Evolutionary conservation across 73 alveolate species (phyloP), one percentile per base, ranked within the genome.

Genomic region (Paramecium bursaria): DNA sequence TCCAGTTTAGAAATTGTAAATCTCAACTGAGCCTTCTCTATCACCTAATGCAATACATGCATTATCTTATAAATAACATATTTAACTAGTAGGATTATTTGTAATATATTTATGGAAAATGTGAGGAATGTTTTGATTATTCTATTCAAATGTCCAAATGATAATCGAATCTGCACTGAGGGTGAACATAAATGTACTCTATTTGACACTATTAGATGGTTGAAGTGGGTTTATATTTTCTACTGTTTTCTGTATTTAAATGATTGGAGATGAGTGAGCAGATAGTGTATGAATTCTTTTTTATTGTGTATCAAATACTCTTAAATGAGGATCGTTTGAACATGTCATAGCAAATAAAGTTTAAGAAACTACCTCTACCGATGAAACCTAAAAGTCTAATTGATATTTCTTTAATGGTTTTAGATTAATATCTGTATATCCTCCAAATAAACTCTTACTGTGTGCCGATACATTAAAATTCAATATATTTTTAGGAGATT

Each of bases 341-440:
- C 82, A 67, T 10, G 82, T 67, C 53, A 67, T 31, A 4, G 82
- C 82, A 67, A 67, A 39, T 14, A 67, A 21, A 10, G 22, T 25
- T 35, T 42, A 47, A n/a, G 82, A 21, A 3, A 67, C 82, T 2
- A 67, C 82, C 27, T 67, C 82, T 11, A 67, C 50, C 21, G 82
- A 44, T 35, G 82, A 67, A 1, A 67, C 82, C 17, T 33, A 42
- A 67, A 67, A 67, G 26, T 67, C 82, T 67, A 67, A 67, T 6
- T 67, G 44, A 67, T 67, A 67, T 42, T 67, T 67, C 22, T 67
- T 67, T 27, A 67, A 67, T 9, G 82, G 82, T n/a, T 67, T 67
- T 23, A 67, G 33, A 1, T 22, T 67, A 14, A 67, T 25, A 67
- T 67, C 82, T 39, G 50, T 67, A 17, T 35, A 67, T 67, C 22